Evolutionary conservation across 2,329 filamentous ascomycete genomes (phyloP), one percentile per base, ranked within the genome.

Genomic region (Simplicillium aogashimaense): DNA sequence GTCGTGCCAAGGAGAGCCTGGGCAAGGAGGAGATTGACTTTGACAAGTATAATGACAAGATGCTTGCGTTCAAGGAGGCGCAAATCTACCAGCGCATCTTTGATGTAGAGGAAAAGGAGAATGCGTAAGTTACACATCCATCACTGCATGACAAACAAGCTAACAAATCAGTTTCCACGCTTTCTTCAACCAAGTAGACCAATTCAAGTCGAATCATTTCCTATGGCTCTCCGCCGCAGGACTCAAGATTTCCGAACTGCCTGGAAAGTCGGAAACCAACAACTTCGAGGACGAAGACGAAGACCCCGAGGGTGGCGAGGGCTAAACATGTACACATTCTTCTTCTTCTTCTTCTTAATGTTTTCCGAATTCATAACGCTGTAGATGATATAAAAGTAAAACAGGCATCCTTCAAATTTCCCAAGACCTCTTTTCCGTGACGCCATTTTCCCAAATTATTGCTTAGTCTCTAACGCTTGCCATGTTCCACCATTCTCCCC

Each of bases 61-160:
- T 98, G 50, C 73, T 83, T 47, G 83, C 81, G 44, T 98, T 98
- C 65, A 97, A 97, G 67, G 80, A 94, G 56, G 67, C 80, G 50
- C 80, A 94, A 59, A 97, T 98, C 45, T 98, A 98, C 58, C 78
- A 85, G 53, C 75, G 86, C 17, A 95, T 97, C 49, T 97, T 94
- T 61, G 74, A 83, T 18, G 83, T 94, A 39, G 92, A 97, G 60
- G 86, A 92, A 62, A 78, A 82, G 58, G 82, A 86, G 47, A 88
- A 90, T 56, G 77, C 85, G 85, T 90, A 70, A 76, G 85, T 76
- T 30, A 3, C 25, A 25, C 33, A 7, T 3, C 28, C 16, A 18
- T n/a, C 15, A 17, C 29, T 25, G 31, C 11, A 30, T 15, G 4
- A 30, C 15, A 29, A 17, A 16, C 37, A 30, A 38, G 40, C 33